A percentile compares a stretch with the other conserved stretches of the same genome.
These are phyloP conservation scores for Magnolia sinica DNA, from an alignment of 164 flowering plant genomes.

Conservation along the genomic window DNA sequence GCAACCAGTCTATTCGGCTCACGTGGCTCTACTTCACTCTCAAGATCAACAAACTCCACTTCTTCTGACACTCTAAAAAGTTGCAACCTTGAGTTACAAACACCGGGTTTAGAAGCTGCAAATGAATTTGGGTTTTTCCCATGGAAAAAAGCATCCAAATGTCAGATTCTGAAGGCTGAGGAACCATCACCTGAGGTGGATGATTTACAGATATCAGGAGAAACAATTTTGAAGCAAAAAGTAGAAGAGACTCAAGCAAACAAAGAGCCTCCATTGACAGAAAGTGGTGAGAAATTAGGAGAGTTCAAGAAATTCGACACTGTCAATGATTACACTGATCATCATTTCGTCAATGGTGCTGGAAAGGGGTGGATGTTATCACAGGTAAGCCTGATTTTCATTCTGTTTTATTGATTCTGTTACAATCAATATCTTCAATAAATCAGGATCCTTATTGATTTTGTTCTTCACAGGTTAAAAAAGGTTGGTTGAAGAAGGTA, in stretches of 20 bases:
- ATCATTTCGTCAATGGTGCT: conserved; percentile 54
- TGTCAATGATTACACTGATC: conserved; percentile 61
- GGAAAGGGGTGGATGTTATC: conserved; percentile 31
- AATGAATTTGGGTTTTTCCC: conserved; percentile 14
- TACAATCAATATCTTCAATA: neutral
- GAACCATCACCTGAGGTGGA: conserved; percentile 7
- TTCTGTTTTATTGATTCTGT: neutral
- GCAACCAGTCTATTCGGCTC: conserved; percentile 53
- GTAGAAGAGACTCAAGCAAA: conserved; percentile 19
- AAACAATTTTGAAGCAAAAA: conserved; percentile 18
- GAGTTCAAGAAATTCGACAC: conserved; percentile 64
- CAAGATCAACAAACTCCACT: conserved; percentile 20
- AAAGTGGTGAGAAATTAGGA: conserved; percentile 12
- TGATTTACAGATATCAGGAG: conserved; percentile 20
- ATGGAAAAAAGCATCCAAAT: conserved; percentile 28
- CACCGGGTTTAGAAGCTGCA: conserved; percentile 17
- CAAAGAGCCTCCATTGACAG: neutral
- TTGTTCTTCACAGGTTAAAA: conserved; percentile 41
- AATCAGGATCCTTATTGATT: neutral
- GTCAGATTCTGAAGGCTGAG: conserved; percentile 19
- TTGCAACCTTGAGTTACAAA: neutral
- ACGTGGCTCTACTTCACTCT: conserved; percentile 35
- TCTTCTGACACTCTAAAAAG: conserved; percentile 1
- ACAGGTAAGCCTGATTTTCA: conserved; percentile 39
- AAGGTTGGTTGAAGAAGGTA: conserved; percentile 79